Evolutionary conservation across 768 basidiomycete genomes (phyloP).

Genomic region (Termitomyces bulborhizus): DNA sequence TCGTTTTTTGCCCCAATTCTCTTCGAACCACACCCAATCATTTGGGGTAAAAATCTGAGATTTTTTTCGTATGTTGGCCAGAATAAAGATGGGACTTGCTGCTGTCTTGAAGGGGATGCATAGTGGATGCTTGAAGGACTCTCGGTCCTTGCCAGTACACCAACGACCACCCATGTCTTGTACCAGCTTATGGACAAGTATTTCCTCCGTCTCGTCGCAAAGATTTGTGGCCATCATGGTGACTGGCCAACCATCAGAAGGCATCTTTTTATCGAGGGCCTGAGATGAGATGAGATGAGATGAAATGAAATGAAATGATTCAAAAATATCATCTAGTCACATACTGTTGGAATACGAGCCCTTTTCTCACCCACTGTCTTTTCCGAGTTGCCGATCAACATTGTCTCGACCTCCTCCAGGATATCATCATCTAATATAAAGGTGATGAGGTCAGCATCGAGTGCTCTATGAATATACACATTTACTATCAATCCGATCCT

Average conservation of each 20-base stretch:
- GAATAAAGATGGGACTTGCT: not conserved
- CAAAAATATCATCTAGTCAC: not conserved
- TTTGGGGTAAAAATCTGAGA: fast-evolving
- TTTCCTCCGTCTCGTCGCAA: not conserved
- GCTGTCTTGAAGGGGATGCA: not conserved
- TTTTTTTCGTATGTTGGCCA: not conserved
- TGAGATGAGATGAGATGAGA: not conserved
- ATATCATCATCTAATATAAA: not conserved
- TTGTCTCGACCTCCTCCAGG: not conserved
- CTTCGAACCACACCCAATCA: not conserved
- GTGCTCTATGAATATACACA: not conserved
- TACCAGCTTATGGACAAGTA: not conserved
- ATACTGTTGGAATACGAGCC: not conserved
- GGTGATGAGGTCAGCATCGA: not conserved
- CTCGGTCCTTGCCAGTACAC: not conserved
- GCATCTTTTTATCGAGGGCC: not conserved
- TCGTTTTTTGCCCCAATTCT: not conserved
- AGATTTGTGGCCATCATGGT: not conserved
- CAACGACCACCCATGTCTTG: not conserved
- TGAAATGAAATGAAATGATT: not conserved
- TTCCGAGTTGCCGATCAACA: not conserved
- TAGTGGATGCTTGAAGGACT: not conserved
- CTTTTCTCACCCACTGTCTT: not conserved
- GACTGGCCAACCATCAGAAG: not conserved
- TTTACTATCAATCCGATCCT: not conserved